These are phyloP conservation scores for Daedaleopsis sinensis DNA, from an alignment of 768 basidiomycete genomes.

Conservation along the genomic window DNA sequence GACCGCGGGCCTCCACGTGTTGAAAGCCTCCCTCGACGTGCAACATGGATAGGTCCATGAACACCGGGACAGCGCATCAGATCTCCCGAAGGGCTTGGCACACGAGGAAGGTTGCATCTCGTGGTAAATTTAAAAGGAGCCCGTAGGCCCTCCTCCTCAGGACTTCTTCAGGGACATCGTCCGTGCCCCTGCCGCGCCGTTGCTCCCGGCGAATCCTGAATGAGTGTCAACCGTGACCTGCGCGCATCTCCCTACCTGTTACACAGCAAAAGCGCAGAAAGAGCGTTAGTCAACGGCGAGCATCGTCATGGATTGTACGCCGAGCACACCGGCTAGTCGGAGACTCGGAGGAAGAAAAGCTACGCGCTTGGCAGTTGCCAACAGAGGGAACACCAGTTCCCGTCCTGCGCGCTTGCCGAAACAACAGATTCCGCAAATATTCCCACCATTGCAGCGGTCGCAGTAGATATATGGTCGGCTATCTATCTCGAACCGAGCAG, in stretches of 20 bases:
- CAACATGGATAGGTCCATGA: slow-evolving; percentile 6
- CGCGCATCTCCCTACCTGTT: neutral
- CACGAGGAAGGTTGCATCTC: slow-evolving; percentile 1
- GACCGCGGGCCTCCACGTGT: neutral
- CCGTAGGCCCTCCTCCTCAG: neutral
- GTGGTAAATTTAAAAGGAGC: neutral
- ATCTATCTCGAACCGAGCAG: neutral
- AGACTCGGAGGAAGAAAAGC: neutral
- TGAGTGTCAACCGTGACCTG: neutral
- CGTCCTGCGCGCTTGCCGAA: neutral
- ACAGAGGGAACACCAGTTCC: neutral
- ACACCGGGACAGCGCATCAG: slow-evolving; percentile 16
- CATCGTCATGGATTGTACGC: no score
- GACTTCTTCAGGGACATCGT: slow-evolving; percentile 8
- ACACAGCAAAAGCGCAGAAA: no score
- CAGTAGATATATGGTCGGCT: neutral
- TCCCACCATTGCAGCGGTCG: neutral
- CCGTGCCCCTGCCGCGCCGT: neutral
- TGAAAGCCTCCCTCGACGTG: neutral
- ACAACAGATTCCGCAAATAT: neutral
- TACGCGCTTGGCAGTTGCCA: slow-evolving; percentile 3
- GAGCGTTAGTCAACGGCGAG: no score
- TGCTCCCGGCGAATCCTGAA: neutral
- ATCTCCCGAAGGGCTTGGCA: slow-evolving; percentile 14
- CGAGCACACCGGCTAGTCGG: no score